Base-by-base conservation (phyloP, 1,139 yeast species). In the Yamadazyma sp. region DNA sequence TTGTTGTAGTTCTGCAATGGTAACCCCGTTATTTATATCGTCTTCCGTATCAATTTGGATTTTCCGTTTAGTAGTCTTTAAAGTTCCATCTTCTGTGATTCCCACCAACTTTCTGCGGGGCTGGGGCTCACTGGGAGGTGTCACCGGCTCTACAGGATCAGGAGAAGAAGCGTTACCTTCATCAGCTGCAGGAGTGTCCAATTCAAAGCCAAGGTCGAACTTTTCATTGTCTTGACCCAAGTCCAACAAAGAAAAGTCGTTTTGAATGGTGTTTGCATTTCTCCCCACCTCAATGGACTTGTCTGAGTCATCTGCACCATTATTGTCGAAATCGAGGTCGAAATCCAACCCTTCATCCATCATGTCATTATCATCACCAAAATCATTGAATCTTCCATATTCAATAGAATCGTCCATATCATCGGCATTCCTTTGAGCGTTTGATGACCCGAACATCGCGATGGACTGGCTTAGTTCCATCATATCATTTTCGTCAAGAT, bases 401-500 rank as follows among this genome's bases (percentile, higher is more conserved):
- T 85, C 94, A 31, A 82, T 67, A 0, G 86, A 79, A 10, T 69
- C 69, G 48, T 76, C 81, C 36, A 62, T 57, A 10, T 42, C 49
- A 8, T 31, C 29, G 15, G 17, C 13, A 12, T 29, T n/a, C 6
- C 28, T 8, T n/a, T 25, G 28, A 5, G 8, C 6, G 9, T 34
- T 11, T 5, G 21, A 5, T 8, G 5, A 8, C 8, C 21, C 21
- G 8, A 18, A 18, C 21, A 18, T 18, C 7, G 21, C 5, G 8
- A 18, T 18, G 17, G 24, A 17, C 20, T 27, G 29, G 12, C 20
- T 27, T 8, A 27, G 14, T 6, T 7, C 9, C 3, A 12, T 7
- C 3, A 27, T 16, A 13, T 22, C 13, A 22, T 51, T 59, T 23
- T 76, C 82, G 43, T 77, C 83, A 48, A 84, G 72, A 34, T 73